A percentile compares a stretch with the other conserved stretches of the same genome.
Conservation (phyloP, 23 red algal genomes). For the Pyropia haitanensis region DNA sequence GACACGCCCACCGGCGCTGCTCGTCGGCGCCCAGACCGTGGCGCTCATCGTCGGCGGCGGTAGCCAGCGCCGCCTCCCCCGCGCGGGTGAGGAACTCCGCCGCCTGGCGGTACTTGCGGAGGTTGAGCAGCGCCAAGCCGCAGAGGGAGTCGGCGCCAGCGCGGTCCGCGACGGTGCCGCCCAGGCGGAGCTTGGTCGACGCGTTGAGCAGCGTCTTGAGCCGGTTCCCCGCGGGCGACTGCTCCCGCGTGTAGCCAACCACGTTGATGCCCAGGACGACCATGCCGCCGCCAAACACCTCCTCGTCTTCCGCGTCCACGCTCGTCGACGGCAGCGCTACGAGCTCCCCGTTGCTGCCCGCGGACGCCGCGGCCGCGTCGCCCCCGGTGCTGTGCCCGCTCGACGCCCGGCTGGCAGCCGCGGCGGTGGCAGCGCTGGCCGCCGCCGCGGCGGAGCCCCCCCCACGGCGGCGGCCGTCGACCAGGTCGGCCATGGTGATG, state of each 20-base stretch:
- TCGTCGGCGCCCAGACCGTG: constrained; percentile 8
- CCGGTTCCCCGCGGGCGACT: constrained; percentile 47
- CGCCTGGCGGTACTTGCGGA: constrained; percentile 59
- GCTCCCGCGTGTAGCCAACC: constrained; percentile 45
- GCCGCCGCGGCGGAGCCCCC: no score
- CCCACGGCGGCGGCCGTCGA: no score
- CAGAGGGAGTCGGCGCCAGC: constrained; percentile 52
- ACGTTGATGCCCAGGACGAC: constrained; percentile 26
- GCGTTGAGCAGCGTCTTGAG: constrained; percentile 45
- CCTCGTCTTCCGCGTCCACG: constrained; percentile 1
- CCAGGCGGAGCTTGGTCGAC: constrained; percentile 18
- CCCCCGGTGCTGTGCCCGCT: background rate
- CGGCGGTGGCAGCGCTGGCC: no score
- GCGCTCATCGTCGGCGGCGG: constrained; percentile 24
- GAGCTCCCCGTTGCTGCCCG: background rate
- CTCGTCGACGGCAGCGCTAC: background rate
- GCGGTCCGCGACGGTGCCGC: constrained; percentile 40
- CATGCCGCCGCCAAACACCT: constrained; percentile 18
- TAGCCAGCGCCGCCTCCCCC: constrained; percentile 17
- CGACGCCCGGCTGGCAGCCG: no score
- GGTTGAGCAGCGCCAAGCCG: constrained; percentile 49
- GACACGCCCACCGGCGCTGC: constrained; percentile 28
- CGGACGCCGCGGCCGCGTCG: background rate
- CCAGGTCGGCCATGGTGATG: constrained; percentile 7
- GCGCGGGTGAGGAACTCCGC: constrained; percentile 62